Evolutionary conservation across 2,329 filamentous ascomycete species (phyloP).

Genomic region (Penicillium capsulatum): DNA sequence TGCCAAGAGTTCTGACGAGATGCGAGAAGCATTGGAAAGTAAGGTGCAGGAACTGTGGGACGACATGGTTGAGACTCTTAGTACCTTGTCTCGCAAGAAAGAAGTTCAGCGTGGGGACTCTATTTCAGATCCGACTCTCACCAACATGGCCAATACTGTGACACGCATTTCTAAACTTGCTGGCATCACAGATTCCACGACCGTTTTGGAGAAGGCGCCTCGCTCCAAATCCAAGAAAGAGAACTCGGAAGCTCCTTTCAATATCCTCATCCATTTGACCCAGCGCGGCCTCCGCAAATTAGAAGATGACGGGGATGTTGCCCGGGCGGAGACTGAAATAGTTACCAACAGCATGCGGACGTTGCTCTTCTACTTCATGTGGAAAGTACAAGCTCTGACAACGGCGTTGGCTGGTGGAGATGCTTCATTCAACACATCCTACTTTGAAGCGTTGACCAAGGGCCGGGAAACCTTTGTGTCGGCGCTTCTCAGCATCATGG

Average conservation of each 20-base stretch:
- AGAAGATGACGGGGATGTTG: conserved; percentile 64
- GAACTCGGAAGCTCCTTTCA: conserved; percentile 48
- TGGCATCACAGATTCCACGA: conserved; percentile 71
- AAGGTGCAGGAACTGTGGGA: conserved; percentile 85
- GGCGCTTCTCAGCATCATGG: conserved; percentile 49
- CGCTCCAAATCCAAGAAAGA: conserved; percentile 38
- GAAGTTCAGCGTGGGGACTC: conserved; percentile 69
- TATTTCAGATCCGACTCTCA: conserved; percentile 61
- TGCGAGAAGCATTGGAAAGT: conserved; percentile 76
- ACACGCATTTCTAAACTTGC: conserved; percentile 77
- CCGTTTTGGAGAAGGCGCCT: conserved; percentile 61
- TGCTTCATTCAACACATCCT: conserved; percentile 56
- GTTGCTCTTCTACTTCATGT: conserved; percentile 88
- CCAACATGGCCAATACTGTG: conserved; percentile 67
- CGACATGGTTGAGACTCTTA: conserved; percentile 68
- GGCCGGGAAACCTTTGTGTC: conserved; percentile 52
- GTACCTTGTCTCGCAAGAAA: conserved; percentile 65
- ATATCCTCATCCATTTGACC: conserved; percentile 68
- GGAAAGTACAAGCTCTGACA: conserved; percentile 67
- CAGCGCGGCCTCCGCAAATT: conserved; percentile 64
- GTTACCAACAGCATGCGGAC: conserved; percentile 71
- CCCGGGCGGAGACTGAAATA: conserved; percentile 74
- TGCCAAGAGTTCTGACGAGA: conserved; percentile 79
- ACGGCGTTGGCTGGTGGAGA: conserved; percentile 52
- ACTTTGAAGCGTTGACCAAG: conserved; percentile 65